Conservation (phyloP, 768 basidiomycete genomes). For the Leccinum broughii region DNA sequence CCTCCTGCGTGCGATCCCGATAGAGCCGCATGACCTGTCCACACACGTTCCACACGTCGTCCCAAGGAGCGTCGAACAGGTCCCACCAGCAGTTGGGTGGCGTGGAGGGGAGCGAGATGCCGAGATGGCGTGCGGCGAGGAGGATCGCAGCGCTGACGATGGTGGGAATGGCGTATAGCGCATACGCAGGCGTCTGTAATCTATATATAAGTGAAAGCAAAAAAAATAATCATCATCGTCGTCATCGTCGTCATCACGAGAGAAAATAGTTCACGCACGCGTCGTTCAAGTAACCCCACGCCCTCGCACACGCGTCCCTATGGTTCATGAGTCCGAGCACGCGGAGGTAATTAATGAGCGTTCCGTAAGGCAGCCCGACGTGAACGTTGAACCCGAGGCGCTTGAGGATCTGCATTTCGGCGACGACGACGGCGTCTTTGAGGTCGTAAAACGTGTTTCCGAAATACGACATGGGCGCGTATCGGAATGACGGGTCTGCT, state of each 20-base stretch:
- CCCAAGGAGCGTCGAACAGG: conserved; percentile 88
- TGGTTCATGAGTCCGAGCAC: conserved; percentile 83
- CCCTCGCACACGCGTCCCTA: conserved; percentile 66
- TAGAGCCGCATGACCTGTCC: conserved; percentile 87
- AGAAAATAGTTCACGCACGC: conserved; percentile 60
- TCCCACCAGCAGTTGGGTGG: conserved; percentile 87
- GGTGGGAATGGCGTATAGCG: conserved; percentile 83
- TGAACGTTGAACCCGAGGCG: conserved; percentile 94
- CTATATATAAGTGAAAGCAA: conserved; percentile 26
- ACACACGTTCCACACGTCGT: conserved; percentile 83
- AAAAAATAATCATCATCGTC: too few species aligned
- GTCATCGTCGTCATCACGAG: not conserved
- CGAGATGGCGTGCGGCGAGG: conserved; percentile 70
- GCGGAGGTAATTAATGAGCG: conserved; percentile 90
- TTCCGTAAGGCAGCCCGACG: conserved; percentile 90
- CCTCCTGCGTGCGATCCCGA: conserved; percentile 46
- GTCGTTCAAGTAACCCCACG: conserved; percentile 97
- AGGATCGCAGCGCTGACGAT: conserved; percentile 91
- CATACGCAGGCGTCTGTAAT: conserved; percentile 91
- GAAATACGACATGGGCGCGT: conserved; percentile 88
- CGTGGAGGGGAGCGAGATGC: conserved; percentile 69
- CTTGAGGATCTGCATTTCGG: conserved; percentile 98
- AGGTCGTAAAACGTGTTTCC: conserved; percentile 88
- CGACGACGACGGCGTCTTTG: conserved; percentile 90
- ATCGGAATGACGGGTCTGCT: conserved; percentile 49